A percentile compares a stretch with the other conserved stretches of the same genome.
phyloP scores from a whole-genome alignment of 768 basidiomycete genomes.

The Leucosporidium yakuticum region DNA sequence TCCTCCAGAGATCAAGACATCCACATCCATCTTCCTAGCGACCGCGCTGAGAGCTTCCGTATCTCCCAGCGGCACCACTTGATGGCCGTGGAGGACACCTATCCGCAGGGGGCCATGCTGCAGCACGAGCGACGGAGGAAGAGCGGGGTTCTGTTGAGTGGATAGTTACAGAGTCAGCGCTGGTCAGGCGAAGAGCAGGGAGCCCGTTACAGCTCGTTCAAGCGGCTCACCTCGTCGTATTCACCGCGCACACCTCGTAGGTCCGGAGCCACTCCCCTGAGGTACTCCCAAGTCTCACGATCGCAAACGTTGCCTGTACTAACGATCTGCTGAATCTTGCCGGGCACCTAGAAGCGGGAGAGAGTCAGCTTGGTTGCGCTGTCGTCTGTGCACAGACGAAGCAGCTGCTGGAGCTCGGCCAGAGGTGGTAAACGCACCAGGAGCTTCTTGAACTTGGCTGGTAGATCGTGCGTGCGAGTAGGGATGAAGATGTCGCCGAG shows the following conservation, averaged over 20 bases:
- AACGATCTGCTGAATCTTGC: slow-evolving; percentile 95
- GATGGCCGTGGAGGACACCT: slow-evolving; percentile 89
- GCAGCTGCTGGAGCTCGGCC: neutral
- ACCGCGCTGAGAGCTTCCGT: slow-evolving; percentile 80
- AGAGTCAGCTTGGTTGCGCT: neutral
- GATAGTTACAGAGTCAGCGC: neutral
- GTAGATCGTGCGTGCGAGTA: slow-evolving; percentile 73
- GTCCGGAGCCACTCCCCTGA: slow-evolving; percentile 87
- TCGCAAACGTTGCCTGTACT: slow-evolving; percentile 98
- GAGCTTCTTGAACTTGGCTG: slow-evolving; percentile 93
- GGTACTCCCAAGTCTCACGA: slow-evolving; percentile 93
- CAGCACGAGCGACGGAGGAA: slow-evolving; percentile 74
- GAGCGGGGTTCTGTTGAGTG: slow-evolving; percentile 55
- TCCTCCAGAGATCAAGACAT: slow-evolving; percentile 86
- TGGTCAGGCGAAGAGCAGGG: neutral
- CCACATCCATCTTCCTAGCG: slow-evolving; percentile 95
- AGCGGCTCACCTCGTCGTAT: slow-evolving; percentile 76
- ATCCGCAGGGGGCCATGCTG: slow-evolving; percentile 79
- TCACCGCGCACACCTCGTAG: slow-evolving; percentile 88
- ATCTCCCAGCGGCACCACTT: slow-evolving; percentile 85
- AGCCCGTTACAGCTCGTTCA: neutral
- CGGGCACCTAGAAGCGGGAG: slow-evolving; percentile 54
- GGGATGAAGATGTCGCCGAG: slow-evolving; percentile 98
- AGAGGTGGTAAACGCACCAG: slow-evolving; percentile 49
- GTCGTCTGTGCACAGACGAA: too few relatives aligned